Percentiles rank a stretch among this genome's conserved stretches.
Evolutionary conservation across 108 stramenopile genomes (phyloP).

Genomic region (Nitzschia sp.): DNA sequence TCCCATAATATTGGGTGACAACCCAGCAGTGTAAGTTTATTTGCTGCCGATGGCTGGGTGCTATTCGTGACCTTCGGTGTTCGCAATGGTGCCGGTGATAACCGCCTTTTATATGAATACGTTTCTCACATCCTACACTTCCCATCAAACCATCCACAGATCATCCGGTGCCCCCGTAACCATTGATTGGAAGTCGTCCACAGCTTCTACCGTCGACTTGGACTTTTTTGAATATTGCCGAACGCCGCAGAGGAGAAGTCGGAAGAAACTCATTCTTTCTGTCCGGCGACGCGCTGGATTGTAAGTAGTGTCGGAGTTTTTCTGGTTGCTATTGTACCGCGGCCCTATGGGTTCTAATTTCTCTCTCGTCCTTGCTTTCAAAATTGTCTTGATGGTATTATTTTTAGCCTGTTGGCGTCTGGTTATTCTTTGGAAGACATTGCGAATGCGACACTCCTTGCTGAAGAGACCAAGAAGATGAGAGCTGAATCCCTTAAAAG

Average conservation of each 20-base stretch:
- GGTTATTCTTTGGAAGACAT: slow-evolving; percentile 32
- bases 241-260: neutral
- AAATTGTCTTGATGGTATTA: no score
- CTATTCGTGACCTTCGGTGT: no score
- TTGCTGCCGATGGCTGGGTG: neutral
- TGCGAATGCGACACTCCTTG: slow-evolving; percentile 21
- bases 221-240: slow-evolving; percentile 24
- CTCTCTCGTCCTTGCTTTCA: neutral
- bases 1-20: slow-evolving; percentile 28
- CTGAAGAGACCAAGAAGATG: slow-evolving; percentile 12
- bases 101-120: neutral
- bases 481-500: slow-evolving; percentile 19
- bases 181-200: slow-evolving; percentile 20
- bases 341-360: slow-evolving; percentile 14
- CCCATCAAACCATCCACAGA: neutral
- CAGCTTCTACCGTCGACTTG: slow-evolving; percentile 16
- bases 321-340: neutral
- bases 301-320: slow-evolving; percentile 21
- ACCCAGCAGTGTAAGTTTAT: slow-evolving; percentile 24
- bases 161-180: slow-evolving; percentile 25
- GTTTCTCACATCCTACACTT: neutral
- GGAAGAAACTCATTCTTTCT: slow-evolving; percentile 15
- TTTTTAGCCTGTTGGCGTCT: slow-evolving; percentile 20
- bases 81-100: no score
- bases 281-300: slow-evolving; percentile 8